Conservation (phyloP, 148 eudicot species). For the Rhododendron ovatum region DNA sequence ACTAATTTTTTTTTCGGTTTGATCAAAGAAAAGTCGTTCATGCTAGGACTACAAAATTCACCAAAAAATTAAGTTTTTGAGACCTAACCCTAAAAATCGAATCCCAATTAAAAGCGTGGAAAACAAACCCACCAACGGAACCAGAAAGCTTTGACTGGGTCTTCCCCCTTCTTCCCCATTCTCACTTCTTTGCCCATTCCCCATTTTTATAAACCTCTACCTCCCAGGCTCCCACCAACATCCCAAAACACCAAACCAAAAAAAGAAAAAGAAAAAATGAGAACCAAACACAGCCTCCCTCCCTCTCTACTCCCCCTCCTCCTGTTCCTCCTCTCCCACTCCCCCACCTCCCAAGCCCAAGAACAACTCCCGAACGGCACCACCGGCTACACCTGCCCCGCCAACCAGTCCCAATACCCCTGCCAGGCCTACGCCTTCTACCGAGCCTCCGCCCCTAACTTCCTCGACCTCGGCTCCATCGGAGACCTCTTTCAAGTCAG, state of each 20-base stretch:
- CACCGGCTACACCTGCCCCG: slow-evolving; percentile 57
- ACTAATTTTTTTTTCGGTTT: fast-evolving
- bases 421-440: slow-evolving; percentile 69
- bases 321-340: slow-evolving; percentile 12
- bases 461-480: slow-evolving; percentile 55
- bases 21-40: no score
- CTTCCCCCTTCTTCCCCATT: not conserved
- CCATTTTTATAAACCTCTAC: not conserved
- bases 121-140: no score
- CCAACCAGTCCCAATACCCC: slow-evolving; percentile 36
- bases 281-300: slow-evolving; percentile 8
- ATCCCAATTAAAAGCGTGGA: no score
- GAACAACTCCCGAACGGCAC: slow-evolving; percentile 46
- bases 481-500: slow-evolving; percentile 73
- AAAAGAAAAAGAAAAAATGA: slow-evolving; percentile 11
- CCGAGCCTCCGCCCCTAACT: slow-evolving; percentile 37
- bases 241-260: not conserved
- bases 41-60: fast-evolving
- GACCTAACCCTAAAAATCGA: no score
- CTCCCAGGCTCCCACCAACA: not conserved
- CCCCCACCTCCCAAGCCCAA: slow-evolving; percentile 26
- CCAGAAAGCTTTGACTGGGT: no score
- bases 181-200: not conserved
- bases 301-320: slow-evolving; percentile 12
- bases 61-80: no score